Evolutionary conservation across 1,139 yeast genomes (phyloP), one percentile per base, ranked within the genome.

Genomic region (Debaryomyces udenii): DNA sequence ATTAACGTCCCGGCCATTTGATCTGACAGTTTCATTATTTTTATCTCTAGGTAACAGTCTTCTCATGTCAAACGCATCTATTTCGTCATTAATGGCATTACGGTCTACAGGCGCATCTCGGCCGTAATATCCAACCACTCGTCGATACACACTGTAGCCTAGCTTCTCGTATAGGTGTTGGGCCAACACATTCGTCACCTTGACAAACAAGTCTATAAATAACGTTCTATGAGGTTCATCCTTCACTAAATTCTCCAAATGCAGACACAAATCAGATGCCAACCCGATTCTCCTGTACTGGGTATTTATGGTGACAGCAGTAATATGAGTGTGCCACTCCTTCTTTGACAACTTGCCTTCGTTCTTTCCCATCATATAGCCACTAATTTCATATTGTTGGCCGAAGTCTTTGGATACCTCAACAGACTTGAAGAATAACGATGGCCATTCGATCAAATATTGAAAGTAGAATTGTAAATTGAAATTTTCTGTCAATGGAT

Each of bases 241-340:
- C 13, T 79, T 77, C 1, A 96, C 86, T 39, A 85, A 76, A 38
- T 79, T 74, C 53, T 86, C 93, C 33, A 94, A 67, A 48, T 87
- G 80, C 31, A 76, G 69, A 57, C 96, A 91, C 42, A 91, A 71
- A 45, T 77, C 77, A 2, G 86, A 81, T 1, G 97, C 99, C 37
- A 91, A 68, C 2, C 96, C 96, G 15, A 93, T 74, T 45, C 99
- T 70, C 44, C 99, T 70, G 56, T 86, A 91, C 40, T 81, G 83
- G 18, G 87, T 83, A 46, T 86, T 86, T 1, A 94, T 86, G 0
- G 99, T 90, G 2, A 94, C 96, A 0, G 99, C 99, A 0, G 98
- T 90, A 43, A 94, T 90, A 62, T 94, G 99, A 0, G 96, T 81
- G 57, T 94, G 99, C 96, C 97, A 93, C 50, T 90, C 95, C 41